Evolutionary conservation across 495 filamentous ascomycete species (phyloP).

Genomic region (Haplographium delicatum): DNA sequence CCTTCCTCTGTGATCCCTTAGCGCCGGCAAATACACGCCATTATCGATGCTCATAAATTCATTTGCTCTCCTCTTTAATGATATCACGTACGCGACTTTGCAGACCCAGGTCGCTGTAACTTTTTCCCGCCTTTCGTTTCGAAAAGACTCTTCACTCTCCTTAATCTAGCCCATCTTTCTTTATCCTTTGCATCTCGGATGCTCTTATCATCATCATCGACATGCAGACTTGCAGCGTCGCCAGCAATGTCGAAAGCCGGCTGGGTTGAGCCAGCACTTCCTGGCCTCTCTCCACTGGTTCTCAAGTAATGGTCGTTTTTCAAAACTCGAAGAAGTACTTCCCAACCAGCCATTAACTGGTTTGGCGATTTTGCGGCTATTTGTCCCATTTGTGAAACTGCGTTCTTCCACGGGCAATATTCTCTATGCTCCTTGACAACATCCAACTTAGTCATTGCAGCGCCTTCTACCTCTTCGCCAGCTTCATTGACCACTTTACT

Average conservation of each 20-base stretch:
- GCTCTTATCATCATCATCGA: slow-evolving; percentile 35
- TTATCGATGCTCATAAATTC: too few species aligned
- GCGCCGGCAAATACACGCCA: too few species aligned
- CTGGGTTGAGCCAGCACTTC: neutral
- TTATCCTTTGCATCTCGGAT: slow-evolving; percentile 47
- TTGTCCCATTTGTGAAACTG: slow-evolving; percentile 43
- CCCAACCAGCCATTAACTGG: slow-evolving; percentile 19
- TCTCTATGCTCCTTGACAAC: slow-evolving; percentile 66
- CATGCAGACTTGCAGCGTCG: slow-evolving; percentile 14
- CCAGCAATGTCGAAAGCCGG: slow-evolving; percentile 18
- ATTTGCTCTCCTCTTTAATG: too few species aligned
- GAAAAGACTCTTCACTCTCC: slow-evolving; percentile 53
- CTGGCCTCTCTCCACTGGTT: slow-evolving; percentile 4
- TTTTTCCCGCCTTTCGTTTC: slow-evolving; percentile 46
- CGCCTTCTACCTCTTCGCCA: slow-evolving; percentile 46
- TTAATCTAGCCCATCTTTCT: slow-evolving; percentile 47
- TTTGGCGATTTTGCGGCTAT: neutral
- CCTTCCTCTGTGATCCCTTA: too few species aligned
- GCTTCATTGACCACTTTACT: slow-evolving; percentile 45
- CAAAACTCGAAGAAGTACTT: slow-evolving; percentile 19
- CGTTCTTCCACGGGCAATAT: slow-evolving; percentile 76
- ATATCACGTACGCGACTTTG: too few species aligned
- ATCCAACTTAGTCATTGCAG: slow-evolving; percentile 60
- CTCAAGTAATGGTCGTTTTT: slow-evolving; percentile 24
- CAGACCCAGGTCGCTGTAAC: slow-evolving; percentile 4